phyloP scores from a whole-genome alignment of 176 grass and related monocot genomes.

The Themeda triandra region DNA sequence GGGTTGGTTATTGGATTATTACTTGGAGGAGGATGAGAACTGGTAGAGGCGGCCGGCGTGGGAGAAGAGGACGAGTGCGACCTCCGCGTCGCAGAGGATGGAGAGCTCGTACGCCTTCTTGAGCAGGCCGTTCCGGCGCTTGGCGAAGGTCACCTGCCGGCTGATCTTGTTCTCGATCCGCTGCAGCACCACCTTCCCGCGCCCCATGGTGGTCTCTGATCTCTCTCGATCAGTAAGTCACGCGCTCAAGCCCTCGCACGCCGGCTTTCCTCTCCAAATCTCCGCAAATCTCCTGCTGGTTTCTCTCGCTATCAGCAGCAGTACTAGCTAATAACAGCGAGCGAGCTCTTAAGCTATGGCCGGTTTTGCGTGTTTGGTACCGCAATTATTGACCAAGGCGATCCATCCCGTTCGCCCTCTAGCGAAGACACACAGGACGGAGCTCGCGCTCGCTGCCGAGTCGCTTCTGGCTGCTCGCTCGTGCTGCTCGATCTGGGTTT shows the following conservation, averaged over 20 bases:
- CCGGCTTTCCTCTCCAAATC: not conserved
- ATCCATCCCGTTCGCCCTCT: not conserved
- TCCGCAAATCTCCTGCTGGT: not conserved
- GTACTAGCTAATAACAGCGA: not conserved
- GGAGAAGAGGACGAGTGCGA: slow-evolving; percentile 82
- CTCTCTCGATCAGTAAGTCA: not conserved
- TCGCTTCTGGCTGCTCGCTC: not conserved
- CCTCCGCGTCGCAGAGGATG: slow-evolving; percentile 76
- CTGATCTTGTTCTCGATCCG: slow-evolving; percentile 95
- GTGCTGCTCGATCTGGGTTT: not conserved
- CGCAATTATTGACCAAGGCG: not conserved
- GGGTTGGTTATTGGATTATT: not conserved
- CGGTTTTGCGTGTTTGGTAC: not conserved
- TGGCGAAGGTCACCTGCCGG: slow-evolving; percentile 85
- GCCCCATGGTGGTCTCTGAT: slow-evolving; percentile 43
- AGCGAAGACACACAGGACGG: not conserved
- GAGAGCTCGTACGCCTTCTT: slow-evolving; percentile 92
- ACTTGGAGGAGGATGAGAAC: slow-evolving; percentile 63
- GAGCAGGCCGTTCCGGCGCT: slow-evolving; percentile 74
- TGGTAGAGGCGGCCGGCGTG: slow-evolving; percentile 63
- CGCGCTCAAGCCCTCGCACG: too few relatives aligned
- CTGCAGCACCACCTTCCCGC: slow-evolving; percentile 80
- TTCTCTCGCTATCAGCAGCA: not conserved
- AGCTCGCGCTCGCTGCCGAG: not conserved
- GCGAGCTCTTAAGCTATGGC: not conserved